Conservation (phyloP, 345 rosid species). For the Pistacia atlantica region DNA sequence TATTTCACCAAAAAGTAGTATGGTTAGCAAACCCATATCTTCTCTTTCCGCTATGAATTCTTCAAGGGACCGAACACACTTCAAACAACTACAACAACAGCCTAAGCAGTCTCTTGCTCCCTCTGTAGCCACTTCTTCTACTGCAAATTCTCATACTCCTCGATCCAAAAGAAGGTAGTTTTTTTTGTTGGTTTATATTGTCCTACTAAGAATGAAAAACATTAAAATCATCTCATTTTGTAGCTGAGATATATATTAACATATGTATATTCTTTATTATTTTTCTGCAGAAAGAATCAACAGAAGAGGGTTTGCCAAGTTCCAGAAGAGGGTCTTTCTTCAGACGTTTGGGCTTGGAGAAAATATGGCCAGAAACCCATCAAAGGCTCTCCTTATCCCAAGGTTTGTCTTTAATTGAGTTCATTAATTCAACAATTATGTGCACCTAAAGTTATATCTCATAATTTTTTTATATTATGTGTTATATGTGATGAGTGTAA, state of each 20-base stretch:
- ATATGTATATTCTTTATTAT: not conserved
- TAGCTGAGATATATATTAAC: slow-evolving; percentile 1
- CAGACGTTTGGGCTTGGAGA: slow-evolving; percentile 99
- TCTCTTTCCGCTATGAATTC: slow-evolving; percentile 42
- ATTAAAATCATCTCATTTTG: not conserved
- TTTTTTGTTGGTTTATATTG: not conserved
- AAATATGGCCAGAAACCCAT: slow-evolving; percentile 99
- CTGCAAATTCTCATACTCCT: slow-evolving; percentile 51
- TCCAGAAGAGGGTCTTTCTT: slow-evolving; percentile 81
- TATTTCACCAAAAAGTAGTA: slow-evolving; percentile 21
- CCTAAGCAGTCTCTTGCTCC: slow-evolving; percentile 30
- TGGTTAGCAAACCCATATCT: slow-evolving; percentile 28
- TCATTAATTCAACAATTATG: not conserved
- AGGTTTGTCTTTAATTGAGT: slow-evolving; percentile 41
- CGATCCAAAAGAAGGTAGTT: slow-evolving; percentile 88
- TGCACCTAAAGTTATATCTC: no score
- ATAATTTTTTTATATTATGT: not conserved
- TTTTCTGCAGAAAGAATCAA: slow-evolving; percentile 71
- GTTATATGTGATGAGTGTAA: not conserved
- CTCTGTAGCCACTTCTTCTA: slow-evolving; percentile 20
- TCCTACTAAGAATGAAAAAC: not conserved
- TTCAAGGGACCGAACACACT: slow-evolving; percentile 28
- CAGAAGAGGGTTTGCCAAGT: slow-evolving; percentile 87
- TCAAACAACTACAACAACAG: slow-evolving; percentile 31
- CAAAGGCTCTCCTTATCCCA: slow-evolving; percentile 98